phyloP scores from a whole-genome alignment of 1,284 basidiomycete species.

The Tilletia walkeri region DNA sequence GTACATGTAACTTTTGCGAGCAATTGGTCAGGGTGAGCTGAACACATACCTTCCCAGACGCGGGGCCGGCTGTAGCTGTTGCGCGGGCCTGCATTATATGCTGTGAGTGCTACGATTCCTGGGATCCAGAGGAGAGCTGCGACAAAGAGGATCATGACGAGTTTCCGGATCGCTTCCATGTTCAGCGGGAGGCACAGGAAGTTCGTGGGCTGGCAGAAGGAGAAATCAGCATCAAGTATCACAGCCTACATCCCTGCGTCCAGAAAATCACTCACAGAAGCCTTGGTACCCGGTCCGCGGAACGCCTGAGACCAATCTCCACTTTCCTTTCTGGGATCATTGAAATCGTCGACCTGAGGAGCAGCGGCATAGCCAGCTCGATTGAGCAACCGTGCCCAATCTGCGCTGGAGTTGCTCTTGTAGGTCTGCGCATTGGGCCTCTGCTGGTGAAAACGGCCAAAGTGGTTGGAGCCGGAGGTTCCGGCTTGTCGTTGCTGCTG shows the following conservation, averaged over 20 bases:
- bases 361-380: slow-evolving; percentile 11
- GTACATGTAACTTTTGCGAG: too few species aligned
- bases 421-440: slow-evolving; percentile 1
- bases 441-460: background rate
- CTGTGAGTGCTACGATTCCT: slow-evolving; percentile 69
- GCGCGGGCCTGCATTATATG: slow-evolving; percentile 60
- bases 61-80: slow-evolving; percentile 57
- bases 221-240: background rate
- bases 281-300: background rate
- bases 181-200: background rate
- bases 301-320: background rate
- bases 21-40: too few species aligned
- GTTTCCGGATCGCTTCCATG: background rate
- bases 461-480: too few species aligned
- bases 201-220: background rate
- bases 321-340: background rate
- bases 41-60: slow-evolving; percentile 57
- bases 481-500: too few species aligned
- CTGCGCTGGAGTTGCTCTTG: slow-evolving; percentile 7
- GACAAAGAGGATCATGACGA: slow-evolving; percentile 34
- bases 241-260: too few species aligned
- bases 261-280: background rate
- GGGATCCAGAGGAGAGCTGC: slow-evolving; percentile 57
- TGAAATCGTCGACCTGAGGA: background rate
- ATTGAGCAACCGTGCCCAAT: slow-evolving; percentile 3